Evolutionary conservation across 495 filamentous ascomycete species (phyloP).

Genomic region (Lophiotrema nucula): DNA sequence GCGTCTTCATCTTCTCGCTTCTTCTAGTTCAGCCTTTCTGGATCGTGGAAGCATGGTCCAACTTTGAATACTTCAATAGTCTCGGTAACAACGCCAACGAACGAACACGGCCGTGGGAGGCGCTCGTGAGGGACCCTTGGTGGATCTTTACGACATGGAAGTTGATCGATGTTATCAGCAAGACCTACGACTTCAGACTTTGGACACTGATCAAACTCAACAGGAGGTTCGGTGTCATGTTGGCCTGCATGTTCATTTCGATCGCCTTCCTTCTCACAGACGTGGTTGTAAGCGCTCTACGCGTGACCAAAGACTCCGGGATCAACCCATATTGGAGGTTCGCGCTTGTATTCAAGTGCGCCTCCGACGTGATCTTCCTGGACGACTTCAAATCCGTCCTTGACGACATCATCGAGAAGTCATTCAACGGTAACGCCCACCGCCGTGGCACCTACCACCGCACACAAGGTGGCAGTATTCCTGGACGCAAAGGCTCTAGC

Average conservation of each 20-base stretch:
- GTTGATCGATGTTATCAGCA: constrained; percentile 17
- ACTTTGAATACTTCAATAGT: constrained; percentile 31
- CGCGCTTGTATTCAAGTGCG: constrained; percentile 34
- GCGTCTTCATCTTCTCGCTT: constrained; percentile 23
- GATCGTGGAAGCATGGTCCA: constrained; percentile 27
- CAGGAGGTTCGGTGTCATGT: constrained; percentile 28
- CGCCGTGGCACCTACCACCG: no score
- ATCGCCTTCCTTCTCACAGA: constrained; percentile 30
- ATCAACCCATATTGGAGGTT: constrained; percentile 35
- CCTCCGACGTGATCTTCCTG: constrained; percentile 31
- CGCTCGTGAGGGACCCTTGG: constrained; percentile 30
- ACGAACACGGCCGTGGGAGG: constrained; percentile 26
- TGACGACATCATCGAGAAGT: constrained; percentile 22
- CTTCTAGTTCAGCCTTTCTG: constrained; percentile 21
- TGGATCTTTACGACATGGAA: constrained; percentile 32
- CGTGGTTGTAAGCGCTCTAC: constrained; percentile 19
- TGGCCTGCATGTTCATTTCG: constrained; percentile 25
- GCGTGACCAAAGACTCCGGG: constrained; percentile 1
- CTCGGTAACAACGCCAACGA: constrained; percentile 14
- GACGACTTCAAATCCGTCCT: constrained; percentile 36
- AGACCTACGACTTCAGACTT: constrained; percentile 22
- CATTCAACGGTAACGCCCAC: constrained; percentile 11
- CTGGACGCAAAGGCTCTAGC: background rate
- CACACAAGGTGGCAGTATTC: no score
- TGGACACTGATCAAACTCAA: constrained; percentile 16